Percentiles rank a stretch among this genome's conserved stretches.
phyloP scores from a whole-genome alignment of 2,329 filamentous ascomycete species.

The Fusarium musae region DNA sequence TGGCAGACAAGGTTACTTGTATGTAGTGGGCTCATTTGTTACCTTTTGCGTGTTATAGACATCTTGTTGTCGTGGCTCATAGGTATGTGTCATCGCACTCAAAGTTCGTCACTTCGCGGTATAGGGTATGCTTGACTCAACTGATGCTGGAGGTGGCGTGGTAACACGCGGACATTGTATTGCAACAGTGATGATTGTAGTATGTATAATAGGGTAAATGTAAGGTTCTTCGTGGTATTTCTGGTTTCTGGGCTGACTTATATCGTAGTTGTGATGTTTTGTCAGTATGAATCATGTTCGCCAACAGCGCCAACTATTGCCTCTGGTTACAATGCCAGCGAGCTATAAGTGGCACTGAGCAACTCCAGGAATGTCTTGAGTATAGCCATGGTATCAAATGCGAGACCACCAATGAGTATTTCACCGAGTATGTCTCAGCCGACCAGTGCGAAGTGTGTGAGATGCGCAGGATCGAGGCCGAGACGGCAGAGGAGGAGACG shows the following conservation, averaged over 20 bases:
- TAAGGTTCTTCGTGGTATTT: too few species aligned
- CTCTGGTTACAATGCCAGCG: constrained; percentile 10
- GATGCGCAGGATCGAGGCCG: constrained; percentile 2
- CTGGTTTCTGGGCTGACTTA: background rate
- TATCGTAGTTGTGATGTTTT: background rate
- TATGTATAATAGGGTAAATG: background rate
- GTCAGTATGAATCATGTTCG: background rate
- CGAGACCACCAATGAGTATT: background rate
- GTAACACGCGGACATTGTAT: background rate
- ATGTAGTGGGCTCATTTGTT: background rate
- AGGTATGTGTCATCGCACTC: background rate
- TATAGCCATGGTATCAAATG: constrained; percentile 3
- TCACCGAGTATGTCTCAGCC: constrained; percentile 20
- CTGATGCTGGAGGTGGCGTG: background rate
- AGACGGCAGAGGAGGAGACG: background rate
- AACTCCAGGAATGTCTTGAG: constrained; percentile 1
- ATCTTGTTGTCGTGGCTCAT: background rate
- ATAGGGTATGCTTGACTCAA: constrained; percentile 25
- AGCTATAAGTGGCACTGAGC: constrained; percentile 12
- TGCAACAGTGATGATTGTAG: background rate
- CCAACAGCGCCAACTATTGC: background rate
- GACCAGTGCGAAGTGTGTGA: constrained; percentile 29
- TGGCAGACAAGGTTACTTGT: background rate
- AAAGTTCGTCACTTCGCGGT: background rate
- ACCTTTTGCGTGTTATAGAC: background rate